Base-by-base conservation (phyloP, 129 eudicot species). In the Smallanthus sonchifolius region DNA sequence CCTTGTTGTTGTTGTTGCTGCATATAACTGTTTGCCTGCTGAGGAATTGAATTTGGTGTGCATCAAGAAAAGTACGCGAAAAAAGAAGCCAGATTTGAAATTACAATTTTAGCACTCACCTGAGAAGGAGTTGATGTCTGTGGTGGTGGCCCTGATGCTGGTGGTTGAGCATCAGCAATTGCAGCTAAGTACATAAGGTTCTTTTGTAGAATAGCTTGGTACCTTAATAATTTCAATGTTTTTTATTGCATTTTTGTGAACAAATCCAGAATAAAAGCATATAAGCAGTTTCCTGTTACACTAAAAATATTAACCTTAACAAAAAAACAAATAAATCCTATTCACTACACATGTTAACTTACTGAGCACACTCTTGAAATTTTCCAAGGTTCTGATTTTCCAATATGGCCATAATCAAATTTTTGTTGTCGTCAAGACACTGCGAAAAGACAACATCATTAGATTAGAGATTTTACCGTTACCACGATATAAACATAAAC, bases 131-230 rank as follows among this genome's bases (percentile, higher is more conserved):
- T 81, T 81, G 88, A 67, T 79, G 83, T 45, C 32, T 79, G 83
- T 37, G 73, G 28, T 14, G 73, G 64, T 51, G 75, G 20, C 35
- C 47, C 69, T 49, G 74, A 45, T 48, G 85, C 79, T 37, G 86
- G 96, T 71, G 92, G 94, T 80, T 92, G 98, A 39, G 96, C 88
- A 84, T 92, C 98, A 15, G 98, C 98, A 74, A 92, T 83, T 55
- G 96, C 98, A 48, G 96, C 96, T 65, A 92, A 82, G 82, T 87
- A 87, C 89, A 84, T 84, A 67, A 92, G 72, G 79, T 92, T 92
- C 81, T 89, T 89, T 79, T 92, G 98, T 49, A 92, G 90, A 55
- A 83, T 57, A 20, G 91, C 88, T 66, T 92, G 95, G 70, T 86
- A 87, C 86, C 98, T 92, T 76, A 17, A 60, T 37, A 45, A 72